phyloP scores from a whole-genome alignment of 1,284 basidiomycete genomes.

The Puccinia sorghi region DNA sequence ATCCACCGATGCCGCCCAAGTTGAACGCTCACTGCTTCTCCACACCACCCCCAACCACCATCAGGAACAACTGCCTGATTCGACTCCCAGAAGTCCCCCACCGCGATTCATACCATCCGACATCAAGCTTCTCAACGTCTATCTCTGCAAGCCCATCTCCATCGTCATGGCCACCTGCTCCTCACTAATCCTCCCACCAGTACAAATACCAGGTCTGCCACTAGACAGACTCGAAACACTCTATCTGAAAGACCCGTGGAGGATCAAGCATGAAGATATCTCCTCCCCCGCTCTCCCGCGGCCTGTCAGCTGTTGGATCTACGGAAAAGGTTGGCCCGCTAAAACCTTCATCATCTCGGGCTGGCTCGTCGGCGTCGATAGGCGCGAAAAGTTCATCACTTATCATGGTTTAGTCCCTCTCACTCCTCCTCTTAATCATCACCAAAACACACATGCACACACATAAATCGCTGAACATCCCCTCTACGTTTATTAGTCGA shows the following conservation, averaged over 20 bases:
- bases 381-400: conserved; percentile 29
- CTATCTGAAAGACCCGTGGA: conserved; percentile 9
- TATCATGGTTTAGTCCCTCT: conserved; percentile 19
- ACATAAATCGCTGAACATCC: not conserved
- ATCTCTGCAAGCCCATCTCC: conserved; percentile 17
- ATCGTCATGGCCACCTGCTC: conserved; percentile 37
- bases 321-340: conserved; percentile 26
- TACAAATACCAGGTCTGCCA: conserved; percentile 9
- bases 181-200: conserved; percentile 22
- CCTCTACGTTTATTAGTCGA: conserved; percentile 9
- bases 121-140: conserved; percentile 16
- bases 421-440: too few species aligned
- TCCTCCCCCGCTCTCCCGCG: not conserved
- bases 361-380: conserved; percentile 39
- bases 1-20: not conserved
- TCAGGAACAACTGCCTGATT: too few species aligned
- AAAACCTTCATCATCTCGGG: conserved; percentile 29
- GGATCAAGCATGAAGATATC: conserved; percentile 10
- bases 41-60: not conserved
- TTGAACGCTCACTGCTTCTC: conserved; percentile 5
- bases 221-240: not conserved
- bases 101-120: conserved; percentile 16
- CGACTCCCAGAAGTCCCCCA: not conserved
- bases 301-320: conserved; percentile 28
- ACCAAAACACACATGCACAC: too few species aligned